These are phyloP conservation scores for Ceratobasidium sp. DNA, from an alignment of 1,284 basidiomycete species.

Conservation along the genomic window DNA sequence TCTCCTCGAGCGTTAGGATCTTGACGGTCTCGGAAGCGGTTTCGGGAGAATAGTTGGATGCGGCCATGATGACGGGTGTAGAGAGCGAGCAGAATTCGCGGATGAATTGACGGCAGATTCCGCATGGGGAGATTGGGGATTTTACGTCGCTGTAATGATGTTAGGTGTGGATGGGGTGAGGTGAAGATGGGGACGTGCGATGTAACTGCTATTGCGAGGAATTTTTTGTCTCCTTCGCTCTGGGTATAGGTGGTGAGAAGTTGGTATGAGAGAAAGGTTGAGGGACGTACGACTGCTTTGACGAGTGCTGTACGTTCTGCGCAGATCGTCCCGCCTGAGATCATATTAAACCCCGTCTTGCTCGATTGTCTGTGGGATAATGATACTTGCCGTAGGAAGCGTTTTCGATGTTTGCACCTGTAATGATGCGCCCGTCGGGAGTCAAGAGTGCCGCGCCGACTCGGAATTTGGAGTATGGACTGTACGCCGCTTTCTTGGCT, in stretches of 20 bases:
- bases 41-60: constrained; percentile 53
- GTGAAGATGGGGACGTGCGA: constrained; percentile 63
- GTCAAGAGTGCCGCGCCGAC: constrained; percentile 88
- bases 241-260: constrained; percentile 55
- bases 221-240: constrained; percentile 80
- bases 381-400: constrained; percentile 80
- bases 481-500: constrained; percentile 74
- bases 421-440: constrained; percentile 77
- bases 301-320: constrained; percentile 91
- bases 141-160: constrained; percentile 68
- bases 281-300: constrained; percentile 79
- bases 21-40: constrained; percentile 63
- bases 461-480: constrained; percentile 86
- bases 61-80: constrained; percentile 83
- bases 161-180: neutral
- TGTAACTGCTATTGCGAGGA: constrained; percentile 79
- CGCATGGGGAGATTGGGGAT: constrained; percentile 82
- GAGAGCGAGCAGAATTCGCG: constrained; percentile 86
- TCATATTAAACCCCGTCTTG: neutral
- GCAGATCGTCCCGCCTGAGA: constrained; percentile 80
- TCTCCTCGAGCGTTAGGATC: constrained; percentile 77
- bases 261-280: constrained; percentile 11
- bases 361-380: neutral
- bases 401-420: constrained; percentile 91
- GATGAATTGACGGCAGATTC: constrained; percentile 83